Evolutionary conservation across 2,329 filamentous ascomycete species (phyloP).

Genomic region (Knoxdaviesia proteae): DNA sequence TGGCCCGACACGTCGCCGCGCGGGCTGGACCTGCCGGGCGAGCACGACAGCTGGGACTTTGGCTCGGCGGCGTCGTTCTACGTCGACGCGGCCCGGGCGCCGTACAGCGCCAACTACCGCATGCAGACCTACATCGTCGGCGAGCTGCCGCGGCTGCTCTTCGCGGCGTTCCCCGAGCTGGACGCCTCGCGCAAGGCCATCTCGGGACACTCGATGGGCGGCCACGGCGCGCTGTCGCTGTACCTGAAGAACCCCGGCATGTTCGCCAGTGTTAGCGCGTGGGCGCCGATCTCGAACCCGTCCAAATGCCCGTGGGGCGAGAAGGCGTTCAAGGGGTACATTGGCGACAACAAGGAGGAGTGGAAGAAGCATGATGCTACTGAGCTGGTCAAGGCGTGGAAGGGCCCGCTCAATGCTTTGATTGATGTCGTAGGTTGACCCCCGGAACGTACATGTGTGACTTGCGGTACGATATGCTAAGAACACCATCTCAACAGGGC

Average conservation of each 20-base stretch:
- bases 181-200: conserved; percentile 58
- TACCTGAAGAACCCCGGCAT: conserved; percentile 79
- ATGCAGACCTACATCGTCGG: conserved; percentile 89
- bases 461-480: not conserved
- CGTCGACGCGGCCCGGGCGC: conserved; percentile 58
- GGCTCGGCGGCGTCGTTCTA: conserved; percentile 89
- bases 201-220: conserved; percentile 91
- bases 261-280: conserved; percentile 78
- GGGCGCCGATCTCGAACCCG: conserved; percentile 80
- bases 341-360: conserved; percentile 52
- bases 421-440: conserved; percentile 57
- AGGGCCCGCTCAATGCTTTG: conserved; percentile 49
- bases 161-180: conserved; percentile 46
- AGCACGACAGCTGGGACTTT: conserved; percentile 82
- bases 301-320: conserved; percentile 76
- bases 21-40: conserved; percentile 59
- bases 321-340: conserved; percentile 85
- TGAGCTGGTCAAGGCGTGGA: conserved; percentile 63
- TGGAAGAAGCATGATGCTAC: conserved; percentile 89
- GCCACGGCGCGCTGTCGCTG: conserved; percentile 80
- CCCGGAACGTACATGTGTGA: not conserved
- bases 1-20: conserved; percentile 91
- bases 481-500: conserved; percentile 28
- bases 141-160: conserved; percentile 67
- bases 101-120: conserved; percentile 61